A percentile compares a stretch with the other conserved stretches of the same genome.
Conservation (phyloP, 768 basidiomycete genomes). For the Leccinum arenicola region DNA sequence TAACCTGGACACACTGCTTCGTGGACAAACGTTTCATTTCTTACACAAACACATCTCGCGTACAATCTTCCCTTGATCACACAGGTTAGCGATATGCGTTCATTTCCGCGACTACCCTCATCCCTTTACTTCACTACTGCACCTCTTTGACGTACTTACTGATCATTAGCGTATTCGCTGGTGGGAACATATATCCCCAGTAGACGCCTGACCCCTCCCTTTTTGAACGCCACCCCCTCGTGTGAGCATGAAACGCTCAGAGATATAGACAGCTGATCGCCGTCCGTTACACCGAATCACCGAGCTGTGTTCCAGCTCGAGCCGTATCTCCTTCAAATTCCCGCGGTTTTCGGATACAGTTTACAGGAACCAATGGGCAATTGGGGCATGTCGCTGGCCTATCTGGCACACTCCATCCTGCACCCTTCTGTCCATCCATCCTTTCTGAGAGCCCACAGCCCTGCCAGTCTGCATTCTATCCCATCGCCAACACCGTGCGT, state of each 20-base stretch:
- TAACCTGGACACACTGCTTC: not conserved
- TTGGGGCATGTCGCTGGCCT: not conserved
- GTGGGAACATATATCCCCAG: conserved; percentile 6
- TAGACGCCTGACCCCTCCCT: conserved; percentile 4
- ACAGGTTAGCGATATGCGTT: conserved; percentile 11
- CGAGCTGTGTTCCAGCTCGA: not conserved
- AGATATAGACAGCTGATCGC: conserved; percentile 28
- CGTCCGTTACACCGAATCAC: conserved; percentile 14
- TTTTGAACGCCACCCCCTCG: conserved; percentile 18
- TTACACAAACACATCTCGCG: conserved; percentile 6
- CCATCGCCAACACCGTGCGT: not conserved
- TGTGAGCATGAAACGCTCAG: conserved; percentile 18
- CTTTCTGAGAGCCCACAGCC: conserved; percentile 3
- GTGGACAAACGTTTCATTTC: conserved; percentile 3
- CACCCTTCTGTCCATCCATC: not conserved
- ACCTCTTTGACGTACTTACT: conserved; percentile 24
- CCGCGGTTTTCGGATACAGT: conserved; percentile 16
- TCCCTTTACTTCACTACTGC: not conserved
- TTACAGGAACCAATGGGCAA: not conserved
- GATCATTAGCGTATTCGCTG: not conserved
- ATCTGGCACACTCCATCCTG: not conserved
- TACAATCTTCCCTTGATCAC: conserved; percentile 17
- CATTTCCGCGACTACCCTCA: conserved; percentile 21
- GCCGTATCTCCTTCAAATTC: conserved; percentile 2
- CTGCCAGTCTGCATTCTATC: not conserved